Base-by-base conservation (phyloP, 2,329 filamentous ascomycete genomes). In the Nemania sp. region DNA sequence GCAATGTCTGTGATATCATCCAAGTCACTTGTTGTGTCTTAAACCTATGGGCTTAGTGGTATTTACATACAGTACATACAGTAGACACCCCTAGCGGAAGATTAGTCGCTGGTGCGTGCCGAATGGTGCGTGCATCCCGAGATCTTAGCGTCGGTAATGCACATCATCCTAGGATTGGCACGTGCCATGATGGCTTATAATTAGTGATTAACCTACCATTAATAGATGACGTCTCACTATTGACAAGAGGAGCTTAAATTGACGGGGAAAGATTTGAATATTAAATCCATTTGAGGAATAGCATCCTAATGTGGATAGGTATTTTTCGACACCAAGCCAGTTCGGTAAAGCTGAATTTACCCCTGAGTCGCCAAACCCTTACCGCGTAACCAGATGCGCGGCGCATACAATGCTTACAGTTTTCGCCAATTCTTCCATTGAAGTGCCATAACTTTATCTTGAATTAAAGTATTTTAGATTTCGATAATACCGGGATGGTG, bases 71-170 rank as follows among this genome's bases (percentile, higher is more conserved):
- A 12, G 6, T 15, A 6, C 3, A 36, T 8, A 36, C n/a, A 36
- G 26, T n/a, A 12, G 6, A 28, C 26, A 12, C 28, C 20, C 19
- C n/a, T 50, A 51, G 41, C 30, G 51, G 41, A 40, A 34, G 30
- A 50, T 42, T 43, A 57, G 51, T 43, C 42, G 42, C 42, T 34
- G 33, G 36, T 12, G n/a, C n/a, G n/a, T n/a, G n/a, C n/a, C n/a
- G n/a, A n/a, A n/a, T n/a, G n/a, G n/a, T n/a, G 31, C 39, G 40
- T 33, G 45, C 34, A 49, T 55, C 41, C 41, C 49, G 49, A 59
- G 56, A 59, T 59, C 52, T 56, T 59, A 59, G 56, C 56, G 52
- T 53, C 56, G 56, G 56, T 24, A 59, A 59, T 56, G 56, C 56
- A 52, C 49, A 56, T 52, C 56, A 59, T 56, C 56, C 56, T 31